Base-by-base conservation (phyloP, 2,329 filamentous ascomycete genomes). In the Xylariaceae sp. region DNA sequence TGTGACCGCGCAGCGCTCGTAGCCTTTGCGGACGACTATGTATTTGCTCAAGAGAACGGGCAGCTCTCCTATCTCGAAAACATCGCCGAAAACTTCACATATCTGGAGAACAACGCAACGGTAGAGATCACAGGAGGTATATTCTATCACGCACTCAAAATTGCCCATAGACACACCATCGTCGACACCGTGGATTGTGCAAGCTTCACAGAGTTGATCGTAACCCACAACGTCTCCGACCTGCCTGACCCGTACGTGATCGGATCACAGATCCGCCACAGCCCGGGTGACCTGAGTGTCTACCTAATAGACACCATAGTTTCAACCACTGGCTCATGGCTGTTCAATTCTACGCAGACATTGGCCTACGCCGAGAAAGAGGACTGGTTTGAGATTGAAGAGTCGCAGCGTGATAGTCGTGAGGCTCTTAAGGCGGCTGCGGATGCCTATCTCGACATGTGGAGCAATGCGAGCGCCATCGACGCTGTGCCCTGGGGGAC, bases 401-500 rank as follows among this genome's bases (percentile, higher is more conserved):
- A 66, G 26, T 66, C 29, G 7, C 54, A 63, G 53, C 67, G 64
- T 0, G 66, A 70, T 57, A 54, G 54, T 2, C 66, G 73, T 2
- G 68, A 65, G 26, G 26, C 54, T 0, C 64, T 75, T 32, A 60
- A 67, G 57, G 48, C 52, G 2, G 70, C 73, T 0, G 72, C 70
- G 1, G 73, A 75, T 55, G 72, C 73, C 4, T 74, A 75, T 59
- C 62, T 74, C 19, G 69, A 72, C 54, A 67, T 75, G 63, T 75
- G 72, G 69, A 67, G 51, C 52, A 68, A 71, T 65, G 61, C 58
- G 52, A 70, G 59, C 43, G 69, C 70, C 1, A 48, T 61, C 19
- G 62, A 64, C 21, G 60, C 65, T 1, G 68, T 75, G 9, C 71
- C 72, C 1, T 75, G 71, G 70, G 72, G 70, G 40, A 69, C 68